Conservation (phyloP, 352 stramenopile genomes). For the Phytophthora pseudosyringae region DNA sequence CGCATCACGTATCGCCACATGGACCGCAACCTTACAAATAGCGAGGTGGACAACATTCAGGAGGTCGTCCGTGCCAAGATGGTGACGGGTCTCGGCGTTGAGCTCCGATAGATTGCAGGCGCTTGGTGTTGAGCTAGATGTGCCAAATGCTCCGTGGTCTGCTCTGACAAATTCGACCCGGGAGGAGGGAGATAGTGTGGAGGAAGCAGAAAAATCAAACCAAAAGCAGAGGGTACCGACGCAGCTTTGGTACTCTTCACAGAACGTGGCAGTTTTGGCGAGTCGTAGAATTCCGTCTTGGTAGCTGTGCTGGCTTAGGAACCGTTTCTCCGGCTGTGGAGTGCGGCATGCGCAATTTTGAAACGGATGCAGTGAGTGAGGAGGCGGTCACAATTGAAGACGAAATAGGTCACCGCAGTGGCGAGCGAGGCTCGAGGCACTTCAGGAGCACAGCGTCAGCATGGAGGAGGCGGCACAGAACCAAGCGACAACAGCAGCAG, state of each 20-base stretch:
- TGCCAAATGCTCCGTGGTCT: not conserved
- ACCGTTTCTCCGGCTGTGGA: constrained; percentile 15
- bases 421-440: not conserved
- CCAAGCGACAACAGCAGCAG: constrained; percentile 22
- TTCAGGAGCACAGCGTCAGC: not conserved
- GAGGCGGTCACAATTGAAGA: constrained; percentile 27
- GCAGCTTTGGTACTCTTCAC: constrained; percentile 1
- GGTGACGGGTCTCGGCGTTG: constrained; percentile 81
- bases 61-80: constrained; percentile 79
- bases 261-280: constrained; percentile 5
- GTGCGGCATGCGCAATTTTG: constrained; percentile 2
- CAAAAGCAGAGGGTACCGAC: not conserved
- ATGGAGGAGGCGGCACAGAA: constrained; percentile 22
- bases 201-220: constrained; percentile 14
- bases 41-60: constrained; percentile 98
- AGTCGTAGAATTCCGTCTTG: not conserved
- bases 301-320: constrained; percentile 4
- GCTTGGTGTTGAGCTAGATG: constrained; percentile 13
- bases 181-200: not conserved
- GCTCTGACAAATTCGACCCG: not conserved
- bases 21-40: constrained; percentile 98
- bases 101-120: constrained; percentile 85
- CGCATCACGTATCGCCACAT: constrained; percentile 99
- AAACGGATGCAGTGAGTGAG: constrained; percentile 41
- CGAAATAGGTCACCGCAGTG: constrained; percentile 16